Conservation (phyloP, 352 stramenopile species). For the Phytophthora fragariaefolia region DNA sequence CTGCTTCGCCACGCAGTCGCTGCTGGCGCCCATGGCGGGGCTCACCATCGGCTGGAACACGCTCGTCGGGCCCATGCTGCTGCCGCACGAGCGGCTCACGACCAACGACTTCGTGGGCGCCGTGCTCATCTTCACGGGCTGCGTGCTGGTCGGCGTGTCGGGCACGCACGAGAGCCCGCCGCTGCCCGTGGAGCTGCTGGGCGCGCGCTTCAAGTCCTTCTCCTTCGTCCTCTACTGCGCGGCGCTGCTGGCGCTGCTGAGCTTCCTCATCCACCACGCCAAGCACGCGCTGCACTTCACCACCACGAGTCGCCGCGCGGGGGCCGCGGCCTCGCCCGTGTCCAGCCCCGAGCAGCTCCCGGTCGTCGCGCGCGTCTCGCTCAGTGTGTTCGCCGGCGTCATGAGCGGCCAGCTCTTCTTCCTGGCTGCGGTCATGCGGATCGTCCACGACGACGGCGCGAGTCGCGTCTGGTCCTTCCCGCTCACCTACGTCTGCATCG, state of each 20-base stretch:
- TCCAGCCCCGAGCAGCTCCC: conserved; percentile 36
- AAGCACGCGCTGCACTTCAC: conserved; percentile 62
- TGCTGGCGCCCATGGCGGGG: conserved; percentile 83
- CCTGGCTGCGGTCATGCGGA: conserved; percentile 67
- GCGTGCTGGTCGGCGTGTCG: conserved; percentile 74
- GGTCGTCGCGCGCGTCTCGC: conserved; percentile 52
- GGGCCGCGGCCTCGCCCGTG: conserved; percentile 30
- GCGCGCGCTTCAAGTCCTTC: conserved; percentile 55
- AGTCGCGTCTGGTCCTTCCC: conserved; percentile 58
- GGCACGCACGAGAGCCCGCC: conserved; percentile 69
- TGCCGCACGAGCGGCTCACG: conserved; percentile 72
- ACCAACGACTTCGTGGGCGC: conserved; percentile 81
- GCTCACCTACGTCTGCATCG: conserved; percentile 76
- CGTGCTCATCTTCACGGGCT: conserved; percentile 79
- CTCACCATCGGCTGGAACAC: conserved; percentile 88
- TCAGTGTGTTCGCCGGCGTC: conserved; percentile 73
- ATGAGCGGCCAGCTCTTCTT: conserved; percentile 86
- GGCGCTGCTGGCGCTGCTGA: conserved; percentile 45
- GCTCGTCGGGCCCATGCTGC: conserved; percentile 70
- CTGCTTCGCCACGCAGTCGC: conserved; percentile 81
- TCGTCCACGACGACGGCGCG: conserved; percentile 59
- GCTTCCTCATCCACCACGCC: conserved; percentile 63
- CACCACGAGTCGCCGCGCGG: conserved; percentile 37
- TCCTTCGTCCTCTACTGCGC: conserved; percentile 73
- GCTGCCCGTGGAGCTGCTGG: conserved; percentile 67